These are phyloP conservation scores for Tarenaya hassleriana DNA, from an alignment of 345 rosid genomes.

Conservation along the genomic window DNA sequence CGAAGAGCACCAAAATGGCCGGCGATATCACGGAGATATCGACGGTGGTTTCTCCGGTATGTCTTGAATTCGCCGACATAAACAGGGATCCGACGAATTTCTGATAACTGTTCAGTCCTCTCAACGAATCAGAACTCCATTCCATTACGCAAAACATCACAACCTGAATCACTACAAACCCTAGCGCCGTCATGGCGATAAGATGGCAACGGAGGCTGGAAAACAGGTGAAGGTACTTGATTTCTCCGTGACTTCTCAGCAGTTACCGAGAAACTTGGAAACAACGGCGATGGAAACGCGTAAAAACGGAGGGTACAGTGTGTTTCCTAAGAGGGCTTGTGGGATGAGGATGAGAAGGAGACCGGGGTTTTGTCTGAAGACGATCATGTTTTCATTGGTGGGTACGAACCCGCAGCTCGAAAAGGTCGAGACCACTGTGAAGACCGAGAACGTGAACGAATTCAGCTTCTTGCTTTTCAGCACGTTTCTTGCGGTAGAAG, in stretches of 20 bases:
- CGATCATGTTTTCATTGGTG: slow-evolving; percentile 51
- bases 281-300: not conserved
- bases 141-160: slow-evolving; percentile 30
- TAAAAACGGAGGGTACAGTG: slow-evolving; percentile 16
- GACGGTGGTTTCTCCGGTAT: slow-evolving; percentile 29
- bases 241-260: slow-evolving; percentile 10
- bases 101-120: slow-evolving; percentile 18
- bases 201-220: slow-evolving; percentile 1
- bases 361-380: slow-evolving; percentile 33
- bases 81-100: slow-evolving; percentile 24
- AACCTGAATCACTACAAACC: slow-evolving; percentile 24
- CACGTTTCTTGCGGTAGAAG: slow-evolving; percentile 29
- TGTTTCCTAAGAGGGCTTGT: slow-evolving; percentile 34
- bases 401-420: slow-evolving; percentile 48
- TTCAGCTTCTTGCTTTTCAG: slow-evolving; percentile 28
- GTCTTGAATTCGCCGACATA: slow-evolving; percentile 29
- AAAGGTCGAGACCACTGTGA: slow-evolving; percentile 39
- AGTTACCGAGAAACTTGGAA: slow-evolving; percentile 2
- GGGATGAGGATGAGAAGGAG: slow-evolving; percentile 37
- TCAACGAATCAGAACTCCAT: slow-evolving; percentile 25
- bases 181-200: slow-evolving; percentile 22
- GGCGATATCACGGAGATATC: slow-evolving; percentile 27
- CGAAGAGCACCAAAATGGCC: slow-evolving; percentile 26
- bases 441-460: slow-evolving; percentile 34
- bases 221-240: slow-evolving; percentile 24